These are phyloP conservation scores for Chytriomyces sp. DNA, from an alignment of 192 early-diverging fungal species.

Conservation along the genomic window DNA sequence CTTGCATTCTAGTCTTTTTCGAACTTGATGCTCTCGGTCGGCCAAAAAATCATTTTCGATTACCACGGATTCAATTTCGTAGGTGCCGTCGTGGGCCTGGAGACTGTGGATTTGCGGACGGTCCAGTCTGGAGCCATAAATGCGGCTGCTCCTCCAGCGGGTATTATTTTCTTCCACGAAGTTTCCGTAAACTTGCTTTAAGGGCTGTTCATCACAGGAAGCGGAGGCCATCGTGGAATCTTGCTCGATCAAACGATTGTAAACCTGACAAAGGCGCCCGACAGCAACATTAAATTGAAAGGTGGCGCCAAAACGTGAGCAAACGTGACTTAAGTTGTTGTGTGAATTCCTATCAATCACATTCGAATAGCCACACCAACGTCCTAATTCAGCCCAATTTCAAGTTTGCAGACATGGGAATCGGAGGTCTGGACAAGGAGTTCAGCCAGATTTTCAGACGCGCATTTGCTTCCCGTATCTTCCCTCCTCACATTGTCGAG, in stretches of 20 bases:
- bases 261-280: slow-evolving; percentile 68
- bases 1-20: slow-evolving; percentile 62
- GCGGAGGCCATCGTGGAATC: slow-evolving; percentile 67
- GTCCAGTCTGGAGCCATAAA: slow-evolving; percentile 46
- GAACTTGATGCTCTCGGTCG: slow-evolving; percentile 77
- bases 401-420: slow-evolving; percentile 96
- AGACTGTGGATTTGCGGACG: slow-evolving; percentile 59
- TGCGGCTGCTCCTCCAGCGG: no score
- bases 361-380: slow-evolving; percentile 22
- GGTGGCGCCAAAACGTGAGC: slow-evolving; percentile 62
- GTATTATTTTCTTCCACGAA: no score
- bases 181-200: no score
- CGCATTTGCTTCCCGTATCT: slow-evolving; percentile 96
- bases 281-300: slow-evolving; percentile 76
- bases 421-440: slow-evolving; percentile 94
- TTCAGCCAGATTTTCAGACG: slow-evolving; percentile 93
- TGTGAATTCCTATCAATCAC: slow-evolving; percentile 49
- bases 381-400: slow-evolving; percentile 90
- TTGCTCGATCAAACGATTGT: slow-evolving; percentile 72
- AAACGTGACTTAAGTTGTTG: slow-evolving; percentile 32
- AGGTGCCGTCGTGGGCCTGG: slow-evolving; percentile 48
- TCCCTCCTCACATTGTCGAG: slow-evolving; percentile 90
- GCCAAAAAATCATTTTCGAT: slow-evolving; percentile 79
- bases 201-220: no score
- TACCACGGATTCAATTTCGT: slow-evolving; percentile 73